Conservation (phyloP, 139 green algal species). For the Chlorella ohadii region DNA sequence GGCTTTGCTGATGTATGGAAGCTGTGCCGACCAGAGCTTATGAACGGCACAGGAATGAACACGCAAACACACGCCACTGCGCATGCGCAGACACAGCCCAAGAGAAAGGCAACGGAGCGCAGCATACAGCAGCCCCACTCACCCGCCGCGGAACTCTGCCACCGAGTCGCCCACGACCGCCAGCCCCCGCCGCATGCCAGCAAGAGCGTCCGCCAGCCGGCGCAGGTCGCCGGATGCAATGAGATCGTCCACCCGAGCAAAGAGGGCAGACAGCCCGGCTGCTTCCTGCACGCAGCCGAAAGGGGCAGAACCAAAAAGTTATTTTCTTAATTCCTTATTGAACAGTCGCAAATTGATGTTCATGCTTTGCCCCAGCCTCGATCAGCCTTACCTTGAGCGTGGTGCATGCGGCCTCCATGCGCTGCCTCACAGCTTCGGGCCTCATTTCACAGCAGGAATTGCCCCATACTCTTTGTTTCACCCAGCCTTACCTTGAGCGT, state of each 20-base stretch:
- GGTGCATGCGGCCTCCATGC: conserved; percentile 84
- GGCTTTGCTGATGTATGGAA: no score
- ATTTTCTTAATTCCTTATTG: no score
- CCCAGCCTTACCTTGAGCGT: conserved; percentile 73
- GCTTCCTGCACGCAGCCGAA: conserved; percentile 70
- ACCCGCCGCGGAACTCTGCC: conserved; percentile 50
- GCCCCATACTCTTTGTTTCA: no score
- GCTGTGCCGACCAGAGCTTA: no score
- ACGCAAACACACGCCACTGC: no score
- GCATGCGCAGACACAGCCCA: no score
- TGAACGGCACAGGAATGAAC: no score
- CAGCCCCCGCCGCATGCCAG: conserved; percentile 81
- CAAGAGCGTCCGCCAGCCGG: conserved; percentile 80
- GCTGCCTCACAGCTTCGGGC: conserved; percentile 77
- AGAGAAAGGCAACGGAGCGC: no score
- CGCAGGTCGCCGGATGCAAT: conserved; percentile 81
- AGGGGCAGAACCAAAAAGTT: no score
- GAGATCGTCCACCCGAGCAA: conserved; percentile 79
- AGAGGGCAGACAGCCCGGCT: conserved; percentile 85
- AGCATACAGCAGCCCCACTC: background rate
- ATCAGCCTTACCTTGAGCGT: conserved; percentile 73
- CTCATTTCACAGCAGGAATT: no score
- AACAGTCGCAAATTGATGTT: background rate
- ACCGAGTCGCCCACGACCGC: conserved; percentile 61
- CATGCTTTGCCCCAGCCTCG: no score